phyloP scores from a whole-genome alignment of 768 basidiomycete genomes.

The Leccinum broughii region DNA sequence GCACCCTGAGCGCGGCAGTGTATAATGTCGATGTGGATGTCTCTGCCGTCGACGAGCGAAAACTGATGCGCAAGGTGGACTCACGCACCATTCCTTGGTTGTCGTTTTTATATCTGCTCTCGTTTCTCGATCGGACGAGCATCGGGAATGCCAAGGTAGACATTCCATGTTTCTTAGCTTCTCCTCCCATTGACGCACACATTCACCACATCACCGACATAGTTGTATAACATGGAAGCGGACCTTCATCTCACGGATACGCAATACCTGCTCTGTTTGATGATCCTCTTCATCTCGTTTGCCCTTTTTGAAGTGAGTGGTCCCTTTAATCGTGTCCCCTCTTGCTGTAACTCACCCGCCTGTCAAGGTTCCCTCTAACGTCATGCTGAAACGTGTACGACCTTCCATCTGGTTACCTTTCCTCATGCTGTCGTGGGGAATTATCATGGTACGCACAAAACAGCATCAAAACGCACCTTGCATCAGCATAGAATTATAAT shows the following conservation, averaged over 20 bases:
- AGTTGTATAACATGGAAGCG: slow-evolving; percentile 64
- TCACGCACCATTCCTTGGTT: slow-evolving; percentile 65
- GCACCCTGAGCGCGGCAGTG: background rate
- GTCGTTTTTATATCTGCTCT: slow-evolving; percentile 72
- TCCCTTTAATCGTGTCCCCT: background rate
- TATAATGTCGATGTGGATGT: slow-evolving; percentile 52
- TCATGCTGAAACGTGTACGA: slow-evolving; percentile 69
- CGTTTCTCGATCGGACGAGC: slow-evolving; percentile 63
- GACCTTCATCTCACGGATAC: slow-evolving; percentile 62
- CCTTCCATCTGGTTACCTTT: slow-evolving; percentile 77
- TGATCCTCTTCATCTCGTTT: slow-evolving; percentile 63
- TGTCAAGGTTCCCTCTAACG: slow-evolving; percentile 63
- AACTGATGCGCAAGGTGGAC: slow-evolving; percentile 70
- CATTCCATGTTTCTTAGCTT: too few species aligned
- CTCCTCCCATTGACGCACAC: background rate
- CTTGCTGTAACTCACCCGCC: background rate
- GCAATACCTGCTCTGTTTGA: slow-evolving; percentile 66
- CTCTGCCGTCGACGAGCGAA: slow-evolving; percentile 65
- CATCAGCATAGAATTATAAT: background rate
- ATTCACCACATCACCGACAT: background rate
- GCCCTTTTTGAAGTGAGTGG: slow-evolving; percentile 62
- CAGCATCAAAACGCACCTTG: background rate
- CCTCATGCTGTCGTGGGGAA: slow-evolving; percentile 73
- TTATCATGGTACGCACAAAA: slow-evolving; percentile 59
- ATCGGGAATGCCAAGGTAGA: slow-evolving; percentile 44